Conservation (phyloP, 2,329 filamentous ascomycete species). For the Aschersonia sp. region DNA sequence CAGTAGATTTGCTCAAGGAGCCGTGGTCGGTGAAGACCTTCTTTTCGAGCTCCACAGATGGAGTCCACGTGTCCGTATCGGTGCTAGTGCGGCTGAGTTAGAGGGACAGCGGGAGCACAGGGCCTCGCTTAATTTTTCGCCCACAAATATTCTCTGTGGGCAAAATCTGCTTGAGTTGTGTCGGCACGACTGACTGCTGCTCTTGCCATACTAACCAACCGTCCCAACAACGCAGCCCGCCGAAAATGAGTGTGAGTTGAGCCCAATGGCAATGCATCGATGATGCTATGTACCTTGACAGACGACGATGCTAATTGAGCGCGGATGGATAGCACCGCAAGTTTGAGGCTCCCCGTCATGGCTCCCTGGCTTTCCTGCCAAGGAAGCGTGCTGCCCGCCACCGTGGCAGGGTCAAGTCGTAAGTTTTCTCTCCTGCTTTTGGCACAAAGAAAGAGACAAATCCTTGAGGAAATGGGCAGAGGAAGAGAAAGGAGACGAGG, state of each 20-base stretch:
- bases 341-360: conserved; percentile 83
- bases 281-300: neutral
- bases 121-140: conserved; percentile 23
- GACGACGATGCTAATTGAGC: conserved; percentile 8
- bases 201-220: conserved; percentile 15
- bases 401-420: conserved; percentile 98
- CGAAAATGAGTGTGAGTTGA: conserved; percentile 25
- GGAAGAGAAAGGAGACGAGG: too few relatives aligned
- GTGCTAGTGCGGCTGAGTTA: neutral
- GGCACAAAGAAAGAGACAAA: too few relatives aligned
- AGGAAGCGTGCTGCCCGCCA: conserved; percentile 89
- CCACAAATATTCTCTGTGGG: conserved; percentile 15
- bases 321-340: conserved; percentile 32
- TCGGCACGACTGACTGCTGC: too few relatives aligned
- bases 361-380: conserved; percentile 76
- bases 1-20: too few relatives aligned
- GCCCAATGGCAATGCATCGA: neutral
- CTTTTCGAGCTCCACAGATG: too few relatives aligned
- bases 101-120: neutral
- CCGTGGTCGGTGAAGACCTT: too few relatives aligned
- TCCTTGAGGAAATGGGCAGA: too few relatives aligned
- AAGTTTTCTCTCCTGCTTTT: conserved; percentile 25
- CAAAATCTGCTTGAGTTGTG: conserved; percentile 2
- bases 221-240: conserved; percentile 12
- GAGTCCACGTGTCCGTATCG: too few relatives aligned